These are phyloP conservation scores for Trichoderma sp. DNA, from an alignment of 2,329 filamentous ascomycete genomes.

Conservation along the genomic window DNA sequence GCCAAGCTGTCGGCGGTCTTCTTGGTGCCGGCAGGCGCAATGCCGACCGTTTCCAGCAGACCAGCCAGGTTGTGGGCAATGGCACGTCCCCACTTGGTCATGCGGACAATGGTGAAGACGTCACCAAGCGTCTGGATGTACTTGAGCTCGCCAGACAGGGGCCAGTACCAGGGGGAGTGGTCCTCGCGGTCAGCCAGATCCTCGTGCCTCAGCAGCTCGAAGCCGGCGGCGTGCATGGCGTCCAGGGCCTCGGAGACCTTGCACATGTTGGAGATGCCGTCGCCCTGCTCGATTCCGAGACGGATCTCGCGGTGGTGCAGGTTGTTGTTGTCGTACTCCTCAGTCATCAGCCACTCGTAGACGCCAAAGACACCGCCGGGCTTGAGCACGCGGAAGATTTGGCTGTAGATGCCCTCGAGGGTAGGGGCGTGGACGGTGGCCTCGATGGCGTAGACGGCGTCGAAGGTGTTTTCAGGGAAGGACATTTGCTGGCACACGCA, in stretches of 20 bases:
- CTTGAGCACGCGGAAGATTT: constrained; percentile 90
- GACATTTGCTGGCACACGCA: constrained; percentile 65
- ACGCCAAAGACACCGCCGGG: constrained; percentile 93
- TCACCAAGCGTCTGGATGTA: constrained; percentile 82
- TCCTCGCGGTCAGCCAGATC: constrained; percentile 61
- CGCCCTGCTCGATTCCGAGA: constrained; percentile 86
- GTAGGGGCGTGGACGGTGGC: constrained; percentile 89
- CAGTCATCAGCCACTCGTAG: constrained; percentile 97
- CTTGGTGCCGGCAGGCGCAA: constrained; percentile 83
- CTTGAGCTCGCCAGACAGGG: constrained; percentile 61
- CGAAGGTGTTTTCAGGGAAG: constrained; percentile 85
- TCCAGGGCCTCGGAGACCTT: constrained; percentile 74
- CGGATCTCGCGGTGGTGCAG: constrained; percentile 81
- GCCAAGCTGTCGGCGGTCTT: constrained; percentile 94
- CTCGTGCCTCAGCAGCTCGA: constrained; percentile 63
- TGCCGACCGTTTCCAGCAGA: constrained; percentile 70
- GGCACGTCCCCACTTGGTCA: constrained; percentile 82
- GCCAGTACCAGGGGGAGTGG: constrained; percentile 29
- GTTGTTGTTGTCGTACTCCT: constrained; percentile 87
- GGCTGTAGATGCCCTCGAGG: constrained; percentile 83
- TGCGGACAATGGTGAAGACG: constrained; percentile 79
- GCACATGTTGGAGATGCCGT: constrained; percentile 95
- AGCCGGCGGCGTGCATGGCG: constrained; percentile 83
- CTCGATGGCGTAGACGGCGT: constrained; percentile 93
- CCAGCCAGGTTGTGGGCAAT: constrained; percentile 78